Evolutionary conservation across 75 land plant species (phyloP), one percentile per base, ranked within the genome.

Genomic region (Adiantum capillusveneris): DNA sequence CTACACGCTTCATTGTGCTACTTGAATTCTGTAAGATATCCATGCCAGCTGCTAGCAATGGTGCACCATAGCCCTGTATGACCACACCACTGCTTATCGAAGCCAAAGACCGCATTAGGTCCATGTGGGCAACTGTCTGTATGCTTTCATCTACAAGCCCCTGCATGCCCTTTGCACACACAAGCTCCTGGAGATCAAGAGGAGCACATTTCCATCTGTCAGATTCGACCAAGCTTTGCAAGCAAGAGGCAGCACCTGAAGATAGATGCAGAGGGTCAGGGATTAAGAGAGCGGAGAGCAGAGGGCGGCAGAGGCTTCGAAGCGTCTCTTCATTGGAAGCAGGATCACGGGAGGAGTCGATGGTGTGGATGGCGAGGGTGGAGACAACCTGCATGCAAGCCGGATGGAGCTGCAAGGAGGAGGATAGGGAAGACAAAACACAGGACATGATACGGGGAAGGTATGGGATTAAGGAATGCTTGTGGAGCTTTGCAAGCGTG

Each of bases 161-260:
- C 50, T 18, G 5, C 22, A 21, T 46, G 14, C 22, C 50, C 22
- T 21, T 46, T n/a, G 50, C 50, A 21, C 50, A 46, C 2, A 46
- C 22, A 6, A 17, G 13, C 50, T 46, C 50, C 50, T 46, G 50
- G 6, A 46, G 50, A 46, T 46, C 50, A 21, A 46, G 50, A 3
- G 87, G 69, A 56, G 84, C 98, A 68, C 73, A 77, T 29, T 75
- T 60, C 98, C 98, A 93, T 26, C 75, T 82, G 44, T 81, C 88
- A 1, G 79, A 76, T 18, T 88, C 95, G 9, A 89, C 95, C 55
- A 88, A 77, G 13, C 87, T 87, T 59, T 81, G 82, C 46, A 93
- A 60, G 60, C 98, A 93, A 0, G 85, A 65, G 11, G 98, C 98
- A 34, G 96, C 81, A 0, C 87, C 96, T 31, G 80, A 74, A 17